Conservation (phyloP, 371 early-diverging fungal genomes). For the Apophysomyces trapeziformis region DNA sequence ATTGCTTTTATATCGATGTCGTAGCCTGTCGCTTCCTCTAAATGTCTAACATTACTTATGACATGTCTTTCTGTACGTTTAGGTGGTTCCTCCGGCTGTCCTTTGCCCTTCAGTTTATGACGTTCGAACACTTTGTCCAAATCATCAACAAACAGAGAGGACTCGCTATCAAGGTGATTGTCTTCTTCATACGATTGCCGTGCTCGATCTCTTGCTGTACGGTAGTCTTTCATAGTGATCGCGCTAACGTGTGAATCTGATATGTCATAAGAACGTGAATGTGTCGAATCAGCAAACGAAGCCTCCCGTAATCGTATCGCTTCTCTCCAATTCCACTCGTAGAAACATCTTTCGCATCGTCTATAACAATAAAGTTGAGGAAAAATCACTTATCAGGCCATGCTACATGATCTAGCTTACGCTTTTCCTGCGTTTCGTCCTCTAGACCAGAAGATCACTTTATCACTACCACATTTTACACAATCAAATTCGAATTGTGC, state of each 20-base stretch:
- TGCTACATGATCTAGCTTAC: background rate
- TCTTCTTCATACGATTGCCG: background rate
- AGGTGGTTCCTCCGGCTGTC: background rate
- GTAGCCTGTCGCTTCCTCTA: background rate
- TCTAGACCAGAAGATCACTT: background rate
- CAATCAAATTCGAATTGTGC: slow-evolving; percentile 1
- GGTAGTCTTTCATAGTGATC: background rate
- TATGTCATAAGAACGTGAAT: background rate
- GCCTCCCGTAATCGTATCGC: background rate
- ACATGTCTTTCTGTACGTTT: background rate
- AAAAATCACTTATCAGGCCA: background rate
- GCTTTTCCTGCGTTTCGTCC: slow-evolving; percentile 4
- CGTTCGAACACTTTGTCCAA: background rate
- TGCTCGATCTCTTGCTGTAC: background rate
- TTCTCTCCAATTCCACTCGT: slow-evolving; percentile 9
- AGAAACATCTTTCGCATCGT: slow-evolving; percentile 4
- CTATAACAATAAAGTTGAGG: background rate
- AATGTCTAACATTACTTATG: background rate
- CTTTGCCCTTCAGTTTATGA: background rate
- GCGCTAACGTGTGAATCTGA: background rate
- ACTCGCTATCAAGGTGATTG: background rate
- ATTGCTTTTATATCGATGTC: background rate
- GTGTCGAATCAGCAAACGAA: background rate
- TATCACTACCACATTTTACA: background rate
- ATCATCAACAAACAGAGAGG: background rate